Evolutionary conservation across 2,329 filamentous ascomycete genomes (phyloP).

Genomic region (Ophiocordyceps camponoti-rufipedis): DNA sequence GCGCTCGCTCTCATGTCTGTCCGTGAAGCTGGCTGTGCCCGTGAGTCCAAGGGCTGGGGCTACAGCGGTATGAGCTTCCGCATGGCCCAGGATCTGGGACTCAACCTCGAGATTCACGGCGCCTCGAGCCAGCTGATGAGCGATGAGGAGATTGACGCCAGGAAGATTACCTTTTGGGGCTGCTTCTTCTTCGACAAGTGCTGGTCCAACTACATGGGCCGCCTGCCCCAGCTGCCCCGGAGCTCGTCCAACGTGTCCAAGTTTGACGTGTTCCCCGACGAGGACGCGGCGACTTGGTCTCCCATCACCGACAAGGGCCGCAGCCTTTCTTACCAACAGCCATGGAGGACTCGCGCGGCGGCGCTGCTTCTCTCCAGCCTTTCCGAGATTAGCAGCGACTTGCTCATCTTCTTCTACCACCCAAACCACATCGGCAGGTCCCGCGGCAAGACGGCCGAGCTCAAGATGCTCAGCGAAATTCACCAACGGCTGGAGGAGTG

Average conservation of each 20-base stretch:
- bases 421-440: slow-evolving; percentile 46
- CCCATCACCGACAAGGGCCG: slow-evolving; percentile 77
- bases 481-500: slow-evolving; percentile 82
- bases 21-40: slow-evolving; percentile 80
- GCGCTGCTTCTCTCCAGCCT: slow-evolving; percentile 66
- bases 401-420: slow-evolving; percentile 83
- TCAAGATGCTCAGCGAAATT: slow-evolving; percentile 84
- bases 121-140: slow-evolving; percentile 43
- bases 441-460: slow-evolving; percentile 60
- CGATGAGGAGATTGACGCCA: slow-evolving; percentile 74
- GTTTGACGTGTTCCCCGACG: slow-evolving; percentile 75
- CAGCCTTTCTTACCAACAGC: slow-evolving; percentile 54
- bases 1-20: slow-evolving; percentile 92
- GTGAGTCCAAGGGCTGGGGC: slow-evolving; percentile 93
- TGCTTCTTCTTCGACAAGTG: slow-evolving; percentile 98
- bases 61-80: slow-evolving; percentile 97
- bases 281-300: slow-evolving; percentile 73
- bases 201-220: slow-evolving; percentile 93
- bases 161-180: slow-evolving; percentile 90
- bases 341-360: slow-evolving; percentile 65
- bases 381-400: slow-evolving; percentile 84
- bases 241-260: slow-evolving; percentile 71
- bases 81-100: slow-evolving; percentile 86
- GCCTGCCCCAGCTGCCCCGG: slow-evolving; percentile 69
- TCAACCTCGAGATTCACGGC: slow-evolving; percentile 66